Conservation (phyloP, 2,329 filamentous ascomycete species). For the Delphinella strobiligena region DNA sequence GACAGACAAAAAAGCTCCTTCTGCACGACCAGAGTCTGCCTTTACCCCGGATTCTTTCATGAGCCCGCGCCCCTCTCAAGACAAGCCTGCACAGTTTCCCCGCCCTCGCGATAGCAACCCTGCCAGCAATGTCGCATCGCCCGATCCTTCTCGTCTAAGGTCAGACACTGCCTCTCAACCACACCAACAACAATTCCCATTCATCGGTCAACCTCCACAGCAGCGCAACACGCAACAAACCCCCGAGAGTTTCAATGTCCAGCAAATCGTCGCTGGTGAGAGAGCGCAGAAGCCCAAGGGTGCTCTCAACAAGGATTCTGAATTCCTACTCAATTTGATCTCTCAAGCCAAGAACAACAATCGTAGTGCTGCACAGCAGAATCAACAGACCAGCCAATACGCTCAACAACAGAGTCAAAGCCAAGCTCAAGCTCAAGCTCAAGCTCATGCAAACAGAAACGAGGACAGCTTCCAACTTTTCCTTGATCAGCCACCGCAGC, state of each 20-base stretch:
- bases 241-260: slow-evolving; percentile 16
- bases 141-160: slow-evolving; percentile 3
- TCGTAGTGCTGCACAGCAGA: slow-evolving; percentile 3
- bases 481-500: slow-evolving; percentile 18
- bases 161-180: slow-evolving; percentile 4
- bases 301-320: slow-evolving; percentile 47
- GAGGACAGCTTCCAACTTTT: slow-evolving; percentile 23
- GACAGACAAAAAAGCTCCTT: slow-evolving; percentile 6
- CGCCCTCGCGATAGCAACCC: slow-evolving; percentile 1
- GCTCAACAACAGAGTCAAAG: slow-evolving; percentile 21
- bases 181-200: slow-evolving; percentile 5
- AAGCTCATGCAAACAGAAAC: slow-evolving; percentile 8
- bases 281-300: slow-evolving; percentile 31
- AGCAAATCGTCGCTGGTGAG: slow-evolving; percentile 25
- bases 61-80: slow-evolving; percentile 1
- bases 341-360: slow-evolving; percentile 37
- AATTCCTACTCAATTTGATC: slow-evolving; percentile 81
- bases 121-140: slow-evolving; percentile 5
- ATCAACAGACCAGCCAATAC: slow-evolving; percentile 6
- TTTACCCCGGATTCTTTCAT: slow-evolving; percentile 3
- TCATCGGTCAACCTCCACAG: slow-evolving; percentile 8
- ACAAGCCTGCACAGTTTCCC: background rate
- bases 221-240: slow-evolving; percentile 2
- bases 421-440: slow-evolving; percentile 7
- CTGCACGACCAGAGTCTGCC: slow-evolving; percentile 4